Conservation (phyloP, 306 rosid genomes). For the Citrullus colocynthis region DNA sequence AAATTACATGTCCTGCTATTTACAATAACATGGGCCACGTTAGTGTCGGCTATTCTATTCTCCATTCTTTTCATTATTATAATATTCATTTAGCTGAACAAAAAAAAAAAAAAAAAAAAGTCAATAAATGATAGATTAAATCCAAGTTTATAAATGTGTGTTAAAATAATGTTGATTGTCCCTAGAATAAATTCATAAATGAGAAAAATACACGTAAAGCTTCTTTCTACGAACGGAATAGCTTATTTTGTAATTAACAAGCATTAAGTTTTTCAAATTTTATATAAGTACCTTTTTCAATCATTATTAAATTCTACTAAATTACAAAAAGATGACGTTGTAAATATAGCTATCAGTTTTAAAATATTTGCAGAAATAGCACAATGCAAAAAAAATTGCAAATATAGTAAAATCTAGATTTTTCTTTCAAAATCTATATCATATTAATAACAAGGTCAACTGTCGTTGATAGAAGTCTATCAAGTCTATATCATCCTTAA, state of each 20-base stretch:
- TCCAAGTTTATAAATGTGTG: neutral
- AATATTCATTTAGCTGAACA: neutral
- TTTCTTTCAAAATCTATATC: too few relatives aligned
- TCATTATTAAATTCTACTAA: neutral
- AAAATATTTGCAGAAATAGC: too few relatives aligned
- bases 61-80: neutral
- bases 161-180: neutral
- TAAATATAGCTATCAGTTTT: too few relatives aligned
- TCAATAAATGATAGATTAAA: neutral
- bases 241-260: neutral
- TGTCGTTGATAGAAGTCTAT: too few relatives aligned
- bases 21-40: slow-evolving; percentile 2
- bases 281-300: neutral
- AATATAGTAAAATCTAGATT: too few relatives aligned
- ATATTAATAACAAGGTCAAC: too few relatives aligned
- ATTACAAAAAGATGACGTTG: neutral
- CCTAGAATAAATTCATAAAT: neutral
- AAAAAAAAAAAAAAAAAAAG: neutral
- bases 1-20: neutral
- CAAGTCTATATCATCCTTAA: too few relatives aligned
- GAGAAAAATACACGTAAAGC: neutral
- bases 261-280: too few relatives aligned
- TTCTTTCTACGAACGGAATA: neutral
- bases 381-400: too few relatives aligned
- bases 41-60: slow-evolving; percentile 3